Base-by-base conservation (phyloP, 2,329 filamentous ascomycete genomes). In the Aschersonia sp. region DNA sequence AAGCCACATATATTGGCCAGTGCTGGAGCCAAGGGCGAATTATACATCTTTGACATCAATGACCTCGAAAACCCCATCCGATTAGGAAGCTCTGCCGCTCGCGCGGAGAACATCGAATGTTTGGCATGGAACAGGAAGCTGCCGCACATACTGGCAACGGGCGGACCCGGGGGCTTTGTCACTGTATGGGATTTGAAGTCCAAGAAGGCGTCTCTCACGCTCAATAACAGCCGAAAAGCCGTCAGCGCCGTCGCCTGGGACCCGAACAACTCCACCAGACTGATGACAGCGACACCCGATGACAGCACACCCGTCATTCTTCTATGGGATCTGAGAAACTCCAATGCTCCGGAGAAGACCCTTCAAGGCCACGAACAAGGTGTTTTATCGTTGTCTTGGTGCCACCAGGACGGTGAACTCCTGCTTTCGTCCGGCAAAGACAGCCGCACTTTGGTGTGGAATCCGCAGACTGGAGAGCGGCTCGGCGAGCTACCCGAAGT, bases 121-220 rank as follows among this genome's bases (percentile, higher is more conserved):
- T 74, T 98, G 51, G 91, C 95, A 56, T 98, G 94, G 94, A 98
- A 98, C 68, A 89, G 89, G 61, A 97, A 94, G 70, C 91, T 97
- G 42, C 80, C 91, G 10, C 91, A 98, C 62, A 98, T 98, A 62
- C 71, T 98, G 56, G 92, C 91, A 20, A 97, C 91, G 7, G 92
- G 92, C 55, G 91, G 89, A 61, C 85, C 81, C 52, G 89, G 89
- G 45, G 92, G 92, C 4, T 94, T 97, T 59, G 89, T 97, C 38
- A 97, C 92, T 2, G 91, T 98, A 20, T 98, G 92, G 92, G 92
- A 98, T 68, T 76, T 97, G 54, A 96, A 95, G 73, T 89, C 87
- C 9, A 97, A 95, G 77, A 96, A 95, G 70, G 89, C 95, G 57
- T 96, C 89, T 48, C 71, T 98, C 66, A 96, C 89, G 38, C 73